A percentile compares a stretch with the other conserved stretches of the same genome.
Conservation (phyloP, 192 early-diverging fungal genomes). For the Bifiguratus adelaidae region DNA sequence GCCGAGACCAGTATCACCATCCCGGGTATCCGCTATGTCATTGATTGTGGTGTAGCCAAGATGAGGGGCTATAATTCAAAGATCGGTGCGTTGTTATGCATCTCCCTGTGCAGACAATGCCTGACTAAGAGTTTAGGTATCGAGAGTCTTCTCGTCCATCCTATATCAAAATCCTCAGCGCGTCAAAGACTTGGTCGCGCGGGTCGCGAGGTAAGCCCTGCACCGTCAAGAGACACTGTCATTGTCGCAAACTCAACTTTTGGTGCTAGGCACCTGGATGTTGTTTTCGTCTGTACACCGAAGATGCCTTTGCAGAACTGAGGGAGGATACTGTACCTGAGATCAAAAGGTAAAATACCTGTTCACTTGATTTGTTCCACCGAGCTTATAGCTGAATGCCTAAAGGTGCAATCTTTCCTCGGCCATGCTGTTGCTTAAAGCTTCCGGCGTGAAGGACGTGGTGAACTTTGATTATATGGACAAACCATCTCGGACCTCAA, state of each 20-base stretch:
- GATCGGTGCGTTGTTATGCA: constrained; percentile 48
- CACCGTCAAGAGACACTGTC: neutral
- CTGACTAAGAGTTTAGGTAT: constrained; percentile 25
- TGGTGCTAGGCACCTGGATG: constrained; percentile 56
- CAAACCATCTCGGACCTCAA: constrained; percentile 58
- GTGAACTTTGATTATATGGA: constrained; percentile 94
- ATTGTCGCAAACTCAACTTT: neutral
- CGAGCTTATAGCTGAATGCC: neutral
- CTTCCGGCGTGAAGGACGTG: constrained; percentile 84
- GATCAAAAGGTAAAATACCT: constrained; percentile 47
- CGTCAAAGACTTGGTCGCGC: constrained; percentile 89
- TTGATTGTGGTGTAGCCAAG: constrained; percentile 92
- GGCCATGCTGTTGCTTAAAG: constrained; percentile 82
- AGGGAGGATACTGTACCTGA: constrained; percentile 80
- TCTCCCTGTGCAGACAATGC: no score
- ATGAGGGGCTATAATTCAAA: constrained; percentile 80
- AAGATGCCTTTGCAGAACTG: constrained; percentile 63
- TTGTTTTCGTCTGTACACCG: constrained; percentile 91
- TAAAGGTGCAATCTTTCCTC: constrained; percentile 74
- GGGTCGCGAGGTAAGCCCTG: constrained; percentile 68
- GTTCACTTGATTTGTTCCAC: neutral
- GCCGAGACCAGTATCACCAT: constrained; percentile 98
- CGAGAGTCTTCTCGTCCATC: constrained; percentile 77
- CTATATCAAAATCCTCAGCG: constrained; percentile 87
- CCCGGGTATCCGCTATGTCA: constrained; percentile 84